These are phyloP conservation scores for Cordyceps militaris DNA, from an alignment of 2,329 filamentous ascomycete genomes.

Conservation along the genomic window DNA sequence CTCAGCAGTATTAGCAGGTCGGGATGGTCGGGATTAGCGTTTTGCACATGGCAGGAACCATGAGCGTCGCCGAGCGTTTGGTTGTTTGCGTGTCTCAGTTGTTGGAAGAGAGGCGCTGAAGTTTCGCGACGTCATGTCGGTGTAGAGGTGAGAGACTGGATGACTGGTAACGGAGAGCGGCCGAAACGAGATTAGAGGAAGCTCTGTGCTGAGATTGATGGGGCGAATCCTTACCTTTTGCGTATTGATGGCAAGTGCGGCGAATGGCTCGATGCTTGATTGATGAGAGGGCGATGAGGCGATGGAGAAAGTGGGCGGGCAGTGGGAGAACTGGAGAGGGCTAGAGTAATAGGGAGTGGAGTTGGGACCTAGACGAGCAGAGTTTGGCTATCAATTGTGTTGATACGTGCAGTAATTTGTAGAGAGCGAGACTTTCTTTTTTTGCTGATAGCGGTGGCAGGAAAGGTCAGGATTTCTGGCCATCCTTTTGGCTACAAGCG, in stretches of 20 bases:
- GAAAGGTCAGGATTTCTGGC: too few species aligned
- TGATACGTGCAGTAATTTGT: too few species aligned
- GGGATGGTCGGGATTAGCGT: background rate
- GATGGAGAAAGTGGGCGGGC: background rate
- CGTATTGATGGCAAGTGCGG: background rate
- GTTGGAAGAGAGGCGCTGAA: too few species aligned
- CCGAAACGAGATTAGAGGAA: background rate
- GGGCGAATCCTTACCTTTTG: slow-evolving; percentile 1
- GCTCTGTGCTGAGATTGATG: slow-evolving; percentile 1
- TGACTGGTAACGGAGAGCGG: background rate
- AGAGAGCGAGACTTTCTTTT: too few species aligned
- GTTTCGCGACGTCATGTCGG: background rate
- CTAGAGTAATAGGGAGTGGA: too few species aligned
- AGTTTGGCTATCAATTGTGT: too few species aligned
- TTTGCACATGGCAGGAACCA: background rate
- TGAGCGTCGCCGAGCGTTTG: background rate
- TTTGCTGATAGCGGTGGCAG: too few species aligned
- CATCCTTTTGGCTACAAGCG: too few species aligned
- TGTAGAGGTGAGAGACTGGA: background rate
- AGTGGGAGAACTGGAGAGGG: too few species aligned
- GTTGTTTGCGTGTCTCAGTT: background rate
- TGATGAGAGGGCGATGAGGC: background rate
- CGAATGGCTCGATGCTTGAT: background rate
- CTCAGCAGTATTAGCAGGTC: background rate
- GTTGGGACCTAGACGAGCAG: too few species aligned